A percentile compares a stretch with the other conserved stretches of the same genome.
Evolutionary conservation across 2,329 filamentous ascomycete genomes (phyloP).

Genomic region (Coniochaeta pulveracea): DNA sequence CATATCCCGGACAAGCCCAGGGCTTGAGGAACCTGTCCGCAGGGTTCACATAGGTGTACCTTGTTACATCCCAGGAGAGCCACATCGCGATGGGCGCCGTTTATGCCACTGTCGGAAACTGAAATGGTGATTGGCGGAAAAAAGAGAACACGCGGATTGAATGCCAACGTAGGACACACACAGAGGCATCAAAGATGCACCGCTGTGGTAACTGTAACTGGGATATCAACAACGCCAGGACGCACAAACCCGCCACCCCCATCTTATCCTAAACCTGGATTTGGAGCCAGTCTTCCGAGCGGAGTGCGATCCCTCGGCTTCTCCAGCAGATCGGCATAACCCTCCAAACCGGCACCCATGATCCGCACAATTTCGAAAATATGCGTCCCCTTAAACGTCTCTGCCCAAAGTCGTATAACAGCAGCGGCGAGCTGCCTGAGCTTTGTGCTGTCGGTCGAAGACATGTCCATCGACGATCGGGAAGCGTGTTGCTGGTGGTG

Average conservation of each 20-base stretch:
- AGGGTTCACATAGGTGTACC: too few species aligned
- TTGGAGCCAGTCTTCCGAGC: conserved; percentile 20
- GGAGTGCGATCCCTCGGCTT: conserved; percentile 39
- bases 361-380: conserved; percentile 49
- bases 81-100: not conserved
- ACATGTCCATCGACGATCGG: conserved; percentile 26
- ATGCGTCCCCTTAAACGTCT: conserved; percentile 49
- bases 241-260: not conserved
- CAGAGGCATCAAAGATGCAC: not conserved
- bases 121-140: not conserved
- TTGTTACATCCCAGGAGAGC: too few species aligned
- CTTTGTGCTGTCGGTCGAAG: conserved; percentile 35
- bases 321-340: conserved; percentile 44
- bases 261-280: conserved; percentile 4
- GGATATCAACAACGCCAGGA: not conserved
- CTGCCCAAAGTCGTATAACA: conserved; percentile 49
- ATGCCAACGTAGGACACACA: not conserved
- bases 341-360: conserved; percentile 45
- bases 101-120: not conserved
- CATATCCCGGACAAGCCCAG: too few species aligned
- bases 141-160: not conserved
- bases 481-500: conserved; percentile 12
- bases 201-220: not conserved
- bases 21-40: too few species aligned
- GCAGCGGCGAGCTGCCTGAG: conserved; percentile 44